A percentile compares a stretch with the other conserved stretches of the same genome.
phyloP scores from a whole-genome alignment of 2,329 filamentous ascomycete genomes.

The Blastomyces parvus region DNA sequence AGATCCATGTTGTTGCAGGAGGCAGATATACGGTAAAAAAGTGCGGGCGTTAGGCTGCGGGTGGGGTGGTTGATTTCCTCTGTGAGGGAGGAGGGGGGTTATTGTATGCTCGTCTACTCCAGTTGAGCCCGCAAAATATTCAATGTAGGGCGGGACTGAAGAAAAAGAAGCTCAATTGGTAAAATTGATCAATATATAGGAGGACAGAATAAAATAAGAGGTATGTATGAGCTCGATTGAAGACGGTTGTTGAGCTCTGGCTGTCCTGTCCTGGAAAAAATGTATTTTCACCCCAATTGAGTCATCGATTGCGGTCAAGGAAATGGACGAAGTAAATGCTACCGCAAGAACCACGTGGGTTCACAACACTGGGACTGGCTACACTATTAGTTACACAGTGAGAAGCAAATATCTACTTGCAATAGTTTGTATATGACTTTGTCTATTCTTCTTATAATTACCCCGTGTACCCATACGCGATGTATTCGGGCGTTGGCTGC shows the following conservation, averaged over 20 bases:
- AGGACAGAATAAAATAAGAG: background rate
- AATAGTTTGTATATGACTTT: background rate
- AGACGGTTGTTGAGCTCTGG: background rate
- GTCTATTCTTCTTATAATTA: too few species aligned
- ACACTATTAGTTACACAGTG: background rate
- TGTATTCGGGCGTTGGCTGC: background rate
- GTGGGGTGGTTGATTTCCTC: background rate
- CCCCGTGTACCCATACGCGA: too few species aligned
- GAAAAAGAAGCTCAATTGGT: background rate
- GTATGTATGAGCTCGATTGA: background rate
- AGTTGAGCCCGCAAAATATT: background rate
- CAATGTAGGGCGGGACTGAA: background rate
- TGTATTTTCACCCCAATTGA: background rate
- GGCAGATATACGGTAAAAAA: background rate
- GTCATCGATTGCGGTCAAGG: background rate
- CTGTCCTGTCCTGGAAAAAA: background rate
- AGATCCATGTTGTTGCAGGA: slow-evolving; percentile 44
- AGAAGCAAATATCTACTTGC: too few species aligned
- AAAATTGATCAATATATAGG: background rate
- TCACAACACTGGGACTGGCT: background rate
- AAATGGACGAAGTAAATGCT: slow-evolving; percentile 1
- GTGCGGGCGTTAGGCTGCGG: background rate
- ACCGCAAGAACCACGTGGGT: slow-evolving; percentile 6
- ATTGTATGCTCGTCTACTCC: background rate
- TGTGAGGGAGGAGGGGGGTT: background rate